Evolutionary conservation across 202 grass and related monocot genomes (phyloP).

Genomic region (Elaeis oleifera): DNA sequence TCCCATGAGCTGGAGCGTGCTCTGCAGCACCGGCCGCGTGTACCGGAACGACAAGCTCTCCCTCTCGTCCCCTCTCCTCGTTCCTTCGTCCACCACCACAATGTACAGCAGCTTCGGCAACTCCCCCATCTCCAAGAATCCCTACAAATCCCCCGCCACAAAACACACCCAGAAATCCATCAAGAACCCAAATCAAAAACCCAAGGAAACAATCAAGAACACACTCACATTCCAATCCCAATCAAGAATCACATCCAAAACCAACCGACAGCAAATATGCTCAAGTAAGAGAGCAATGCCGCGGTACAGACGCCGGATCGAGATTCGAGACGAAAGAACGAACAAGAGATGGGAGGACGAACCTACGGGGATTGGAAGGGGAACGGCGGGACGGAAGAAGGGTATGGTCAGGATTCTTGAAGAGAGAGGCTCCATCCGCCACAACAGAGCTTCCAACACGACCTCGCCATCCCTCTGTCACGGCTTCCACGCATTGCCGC

Average conservation of each 20-base stretch:
- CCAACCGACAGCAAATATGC: neutral
- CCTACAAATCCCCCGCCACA: neutral
- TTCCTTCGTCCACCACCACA: constrained; percentile 59
- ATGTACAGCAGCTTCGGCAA: constrained; percentile 74
- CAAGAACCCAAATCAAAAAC: no score
- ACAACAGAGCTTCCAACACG: neutral
- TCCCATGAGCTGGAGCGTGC: constrained; percentile 88
- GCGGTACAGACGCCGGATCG: neutral
- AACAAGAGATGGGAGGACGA: neutral
- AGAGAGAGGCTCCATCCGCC: constrained; percentile 5
- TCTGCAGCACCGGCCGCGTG: constrained; percentile 73
- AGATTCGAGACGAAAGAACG: neutral
- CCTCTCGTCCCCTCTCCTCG: neutral
- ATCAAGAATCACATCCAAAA: no score
- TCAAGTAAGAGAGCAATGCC: neutral
- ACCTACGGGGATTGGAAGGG: neutral
- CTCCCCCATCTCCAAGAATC: constrained; percentile 19
- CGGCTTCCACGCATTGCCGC: constrained; percentile 7
- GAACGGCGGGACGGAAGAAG: neutral
- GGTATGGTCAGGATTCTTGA: neutral
- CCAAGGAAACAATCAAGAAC: no score
- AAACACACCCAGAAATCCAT: neutral
- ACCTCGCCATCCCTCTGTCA: neutral
- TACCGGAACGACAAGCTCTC: constrained; percentile 66
- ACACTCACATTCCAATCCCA: no score